Evolutionary conservation across 1,284 basidiomycete species (phyloP), one percentile per base, ranked within the genome.

Genomic region (Sporisorium reilianum): DNA sequence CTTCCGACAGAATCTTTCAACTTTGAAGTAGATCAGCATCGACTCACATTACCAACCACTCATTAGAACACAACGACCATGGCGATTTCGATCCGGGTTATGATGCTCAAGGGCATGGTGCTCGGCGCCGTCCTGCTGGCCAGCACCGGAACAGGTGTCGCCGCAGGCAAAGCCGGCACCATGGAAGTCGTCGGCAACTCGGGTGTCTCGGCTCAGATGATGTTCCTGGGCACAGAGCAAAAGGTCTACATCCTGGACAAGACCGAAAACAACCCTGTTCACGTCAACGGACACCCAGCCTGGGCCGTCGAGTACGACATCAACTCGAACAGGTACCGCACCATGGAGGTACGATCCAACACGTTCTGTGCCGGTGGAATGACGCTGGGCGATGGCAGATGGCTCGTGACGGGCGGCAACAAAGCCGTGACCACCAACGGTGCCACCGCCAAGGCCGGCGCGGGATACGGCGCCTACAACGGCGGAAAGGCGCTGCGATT

Each of bases 201-300:
- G 6, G 79, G 80, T 34, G 75, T 81, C 20, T 77, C 70, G 3
- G 80, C 65, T 3, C 80, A 81, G 54, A 80, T 80, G 79, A 75
- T 81, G 80, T 80, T 79, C 64, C 70, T 81, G 23, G 76, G 68
- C 30, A 70, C 67, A 12, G 68, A 77, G 20, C 56, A 70, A 36
- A 79, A 79, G 44, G 80, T 80, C 28, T 76, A 78, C 59, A 79
- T 82, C 34, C 65, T 82, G 30, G 81, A 82, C 72, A 81, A 81
- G 74, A 70, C 70, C 49, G 80, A 81, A 45, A 79, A 81, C 65
- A 82, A 82, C 63, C 68, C 64, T 0, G 45, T 57, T 11, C 28
- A 48, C 9, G 51, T 75, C 50, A 73, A 77, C 32, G 80, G 80
- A 16, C 71, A 77, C 26, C 77, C 80, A 10, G 80, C 80, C n/a